A percentile compares a stretch with the other conserved stretches of the same genome.
Conservation (phyloP, 352 stramenopile genomes). For the Blastocystis sp. region DNA sequence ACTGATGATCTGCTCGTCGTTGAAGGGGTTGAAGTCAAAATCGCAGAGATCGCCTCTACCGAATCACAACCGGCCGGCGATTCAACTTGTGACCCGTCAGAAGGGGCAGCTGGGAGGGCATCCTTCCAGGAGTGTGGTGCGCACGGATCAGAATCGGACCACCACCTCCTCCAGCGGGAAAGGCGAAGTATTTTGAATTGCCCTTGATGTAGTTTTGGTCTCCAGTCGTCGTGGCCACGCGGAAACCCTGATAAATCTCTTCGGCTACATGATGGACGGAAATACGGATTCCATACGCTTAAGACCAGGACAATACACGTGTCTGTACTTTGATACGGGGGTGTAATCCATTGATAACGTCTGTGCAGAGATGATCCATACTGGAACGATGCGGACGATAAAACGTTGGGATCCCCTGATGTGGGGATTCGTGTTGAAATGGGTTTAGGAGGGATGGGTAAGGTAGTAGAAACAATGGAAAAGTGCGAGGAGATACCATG, state of each 20-base stretch:
- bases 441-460: too few species aligned
- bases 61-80: not conserved
- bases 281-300: not conserved
- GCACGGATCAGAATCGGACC: conserved; percentile 62
- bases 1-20: conserved; percentile 69
- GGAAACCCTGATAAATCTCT: conserved; percentile 65
- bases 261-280: conserved; percentile 47
- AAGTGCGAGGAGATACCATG: too few species aligned
- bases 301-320: conserved; percentile 41
- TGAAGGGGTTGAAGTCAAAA: conserved; percentile 97
- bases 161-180: conserved; percentile 77
- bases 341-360: not conserved
- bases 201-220: conserved; percentile 99
- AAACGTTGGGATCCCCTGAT: too few species aligned
- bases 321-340: conserved; percentile 51
- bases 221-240: conserved; percentile 85
- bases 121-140: conserved; percentile 58
- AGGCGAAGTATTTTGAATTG: conserved; percentile 97
- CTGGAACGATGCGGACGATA: too few species aligned
- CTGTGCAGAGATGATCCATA: too few species aligned
- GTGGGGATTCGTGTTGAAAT: too few species aligned
- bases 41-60: conserved; percentile 76
- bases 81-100: conserved; percentile 83
- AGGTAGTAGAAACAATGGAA: too few species aligned
- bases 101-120: conserved; percentile 66